Evolutionary conservation across 2,329 filamentous ascomycete species (phyloP), one percentile per base, ranked within the genome.

Genomic region (Ceratocystis destructans): DNA sequence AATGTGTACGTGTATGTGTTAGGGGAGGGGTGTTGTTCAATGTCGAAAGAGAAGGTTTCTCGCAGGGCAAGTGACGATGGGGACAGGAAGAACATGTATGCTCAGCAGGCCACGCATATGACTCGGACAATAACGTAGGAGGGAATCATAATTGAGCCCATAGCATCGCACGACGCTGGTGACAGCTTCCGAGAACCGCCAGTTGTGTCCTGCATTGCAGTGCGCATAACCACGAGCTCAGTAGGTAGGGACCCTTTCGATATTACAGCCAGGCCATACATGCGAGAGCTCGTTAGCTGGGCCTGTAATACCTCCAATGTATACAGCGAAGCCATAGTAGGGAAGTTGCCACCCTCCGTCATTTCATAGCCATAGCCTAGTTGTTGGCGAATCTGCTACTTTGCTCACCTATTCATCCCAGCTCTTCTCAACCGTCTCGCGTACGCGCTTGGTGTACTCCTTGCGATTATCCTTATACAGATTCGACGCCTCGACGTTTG

Each of bases 361-460:
- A 41, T 15, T 41, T 41, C 37, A 15, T 41, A 41, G 37, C 12
- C 37, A 15, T 5, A 41, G 37, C 48, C 48, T 25, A 28, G 22
- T 28, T 10, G 48, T 28, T 53, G 48, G 48, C 48, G 22, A 15
- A 28, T 15, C 2, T 28, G 22, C 5, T 53, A 22, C 25, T 53
- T 10, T 5, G 48, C 37, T 8, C 15, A 17, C 55, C 74, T 72
- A 96, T 73, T 96, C 93, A 70, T 97, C 94, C 94, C 94, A 99
- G 79, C 93, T 97, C 84, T 96, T 97, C 81, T 99, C 94, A 17
- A 99, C 94, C 0, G 93, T 96, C 79, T 97, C 94, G 61, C 91
- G 82, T 55, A 99, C 94, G 20, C 92, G 82, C 80, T 99, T 99
- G 31, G 87, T 89, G 74, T 99, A 99, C 74, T 99, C 94, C 75